phyloP scores from a whole-genome alignment of 352 stramenopile species.

The Phytophthora ohioensis region DNA sequence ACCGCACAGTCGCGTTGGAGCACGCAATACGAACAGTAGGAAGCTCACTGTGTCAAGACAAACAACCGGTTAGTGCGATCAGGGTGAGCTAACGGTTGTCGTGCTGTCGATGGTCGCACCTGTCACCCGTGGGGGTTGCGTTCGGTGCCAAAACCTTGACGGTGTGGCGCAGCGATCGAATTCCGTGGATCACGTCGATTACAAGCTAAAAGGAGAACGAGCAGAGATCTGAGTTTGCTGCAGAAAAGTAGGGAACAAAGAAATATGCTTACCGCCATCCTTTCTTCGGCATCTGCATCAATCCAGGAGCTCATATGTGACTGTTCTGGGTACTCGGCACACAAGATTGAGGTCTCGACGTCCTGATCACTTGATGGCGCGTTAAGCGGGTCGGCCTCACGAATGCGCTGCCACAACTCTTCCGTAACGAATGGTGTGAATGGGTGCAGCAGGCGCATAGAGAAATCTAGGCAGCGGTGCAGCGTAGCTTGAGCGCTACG shows the following conservation, averaged over 20 bases:
- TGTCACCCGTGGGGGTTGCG: conserved; percentile 34
- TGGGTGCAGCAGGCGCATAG: conserved; percentile 97
- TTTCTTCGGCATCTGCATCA: conserved; percentile 85
- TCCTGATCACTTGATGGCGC: conserved; percentile 19
- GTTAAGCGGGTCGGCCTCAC: conserved; percentile 51
- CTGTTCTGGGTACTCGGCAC: conserved; percentile 86
- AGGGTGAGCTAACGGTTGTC: neutral
- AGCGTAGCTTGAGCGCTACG: conserved; percentile 93
- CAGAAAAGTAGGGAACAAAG: neutral
- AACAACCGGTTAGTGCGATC: neutral
- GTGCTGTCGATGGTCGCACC: conserved; percentile 22
- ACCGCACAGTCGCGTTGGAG: conserved; percentile 36
- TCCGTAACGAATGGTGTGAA: conserved; percentile 99
- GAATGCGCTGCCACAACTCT: conserved; percentile 96
- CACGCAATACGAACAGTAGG: conserved; percentile 46
- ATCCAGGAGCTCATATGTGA: conserved; percentile 79
- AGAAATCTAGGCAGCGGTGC: conserved; percentile 95
- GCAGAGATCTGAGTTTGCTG: neutral
- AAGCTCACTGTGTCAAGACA: conserved; percentile 28
- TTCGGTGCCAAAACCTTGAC: conserved; percentile 76
- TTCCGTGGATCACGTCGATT: conserved; percentile 93
- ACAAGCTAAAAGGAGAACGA: conserved; percentile 53
- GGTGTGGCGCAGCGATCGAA: conserved; percentile 92
- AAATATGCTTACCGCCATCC: conserved; percentile 77
- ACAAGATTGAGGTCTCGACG: conserved; percentile 67